Evolutionary conservation across 1,139 yeast genomes (phyloP).

Genomic region (Pichia kudriavzevii): DNA sequence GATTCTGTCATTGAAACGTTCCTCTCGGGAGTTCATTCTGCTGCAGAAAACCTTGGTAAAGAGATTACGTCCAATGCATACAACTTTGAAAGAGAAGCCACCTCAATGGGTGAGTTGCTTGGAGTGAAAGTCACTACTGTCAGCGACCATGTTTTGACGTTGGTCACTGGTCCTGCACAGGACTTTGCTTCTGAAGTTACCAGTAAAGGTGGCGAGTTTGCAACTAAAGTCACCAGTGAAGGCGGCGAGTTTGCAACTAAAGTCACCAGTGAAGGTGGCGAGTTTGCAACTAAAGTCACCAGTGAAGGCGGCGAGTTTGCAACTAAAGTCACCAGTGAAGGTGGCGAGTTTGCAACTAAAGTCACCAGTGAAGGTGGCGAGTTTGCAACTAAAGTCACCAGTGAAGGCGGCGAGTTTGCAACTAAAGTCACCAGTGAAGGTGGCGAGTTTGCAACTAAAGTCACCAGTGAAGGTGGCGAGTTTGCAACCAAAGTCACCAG

Average conservation of each 20-base stretch:
- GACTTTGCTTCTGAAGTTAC: constrained; percentile 7
- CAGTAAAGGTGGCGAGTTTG: constrained; percentile 1
- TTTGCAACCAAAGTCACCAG: constrained; percentile 8
- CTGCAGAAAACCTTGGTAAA: constrained; percentile 6
- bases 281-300: constrained; percentile 7
- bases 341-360: constrained; percentile 6
- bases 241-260: constrained; percentile 2
- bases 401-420: constrained; percentile 1
- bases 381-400: constrained; percentile 7
- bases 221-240: constrained; percentile 6
- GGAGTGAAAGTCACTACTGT: constrained; percentile 6
- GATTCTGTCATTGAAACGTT: neutral
- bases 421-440: constrained; percentile 6
- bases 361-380: constrained; percentile 6
- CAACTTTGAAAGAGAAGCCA: constrained; percentile 5
- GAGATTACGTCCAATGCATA: constrained; percentile 8
- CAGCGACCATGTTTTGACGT: constrained; percentile 2
- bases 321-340: constrained; percentile 7
- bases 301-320: constrained; percentile 7
- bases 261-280: constrained; percentile 6
- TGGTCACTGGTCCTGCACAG: constrained; percentile 5
- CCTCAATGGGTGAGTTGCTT: constrained; percentile 3
- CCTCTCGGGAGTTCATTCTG: constrained; percentile 1
- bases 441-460: constrained; percentile 6
- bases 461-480: constrained; percentile 6